These are phyloP conservation scores for Karstenula rhodostoma DNA, from an alignment of 2,329 filamentous ascomycete species.

Conservation along the genomic window DNA sequence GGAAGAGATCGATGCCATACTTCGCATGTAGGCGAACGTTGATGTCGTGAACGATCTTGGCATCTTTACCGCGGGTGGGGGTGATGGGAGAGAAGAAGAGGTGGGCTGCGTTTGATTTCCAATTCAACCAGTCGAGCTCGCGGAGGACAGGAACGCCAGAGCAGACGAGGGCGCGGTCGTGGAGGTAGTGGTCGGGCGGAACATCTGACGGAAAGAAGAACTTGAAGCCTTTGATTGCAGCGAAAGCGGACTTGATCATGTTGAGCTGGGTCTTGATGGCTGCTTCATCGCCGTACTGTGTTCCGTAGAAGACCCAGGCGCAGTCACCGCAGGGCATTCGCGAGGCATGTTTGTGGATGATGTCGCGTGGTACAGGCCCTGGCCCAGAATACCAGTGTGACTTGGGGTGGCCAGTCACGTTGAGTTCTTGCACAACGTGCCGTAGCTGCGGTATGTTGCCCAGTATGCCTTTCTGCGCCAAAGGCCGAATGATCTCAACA, in stretches of 20 bases:
- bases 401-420: constrained; percentile 52
- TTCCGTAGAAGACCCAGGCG: constrained; percentile 63
- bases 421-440: constrained; percentile 56
- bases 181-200: constrained; percentile 44
- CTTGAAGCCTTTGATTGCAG: constrained; percentile 51
- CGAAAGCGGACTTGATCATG: constrained; percentile 56
- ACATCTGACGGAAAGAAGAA: constrained; percentile 51
- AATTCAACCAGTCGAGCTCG: constrained; percentile 58
- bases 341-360: constrained; percentile 25
- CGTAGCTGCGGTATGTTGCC: constrained; percentile 60
- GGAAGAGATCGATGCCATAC: constrained; percentile 60
- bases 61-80: constrained; percentile 59
- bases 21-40: constrained; percentile 30
- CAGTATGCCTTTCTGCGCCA: constrained; percentile 49
- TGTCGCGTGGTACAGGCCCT: constrained; percentile 25
- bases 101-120: constrained; percentile 62
- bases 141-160: constrained; percentile 45
- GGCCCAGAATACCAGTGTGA: constrained; percentile 36
- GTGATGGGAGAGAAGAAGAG: constrained; percentile 63
- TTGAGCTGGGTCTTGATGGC: constrained; percentile 42
- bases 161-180: constrained; percentile 47
- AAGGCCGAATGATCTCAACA: constrained; percentile 59
- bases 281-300: constrained; percentile 47
- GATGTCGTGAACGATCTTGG: constrained; percentile 33
- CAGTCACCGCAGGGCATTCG: constrained; percentile 45